phyloP scores from a whole-genome alignment of 2,329 filamentous ascomycete species.

The Sporothrix pseudoabietina region DNA sequence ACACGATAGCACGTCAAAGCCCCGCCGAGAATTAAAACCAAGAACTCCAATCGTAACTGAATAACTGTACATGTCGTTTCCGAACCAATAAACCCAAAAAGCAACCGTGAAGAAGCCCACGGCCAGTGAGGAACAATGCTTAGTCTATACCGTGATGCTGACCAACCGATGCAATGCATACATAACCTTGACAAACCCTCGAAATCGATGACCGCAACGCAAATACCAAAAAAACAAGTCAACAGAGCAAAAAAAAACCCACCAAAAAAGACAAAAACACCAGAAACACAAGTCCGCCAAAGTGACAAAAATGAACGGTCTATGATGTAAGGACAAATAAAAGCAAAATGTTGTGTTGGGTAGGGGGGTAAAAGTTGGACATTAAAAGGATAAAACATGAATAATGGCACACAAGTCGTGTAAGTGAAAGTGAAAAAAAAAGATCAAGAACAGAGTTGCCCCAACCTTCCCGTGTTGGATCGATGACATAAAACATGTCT shows the following conservation, averaged over 20 bases:
- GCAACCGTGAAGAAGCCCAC: slow-evolving; percentile 6
- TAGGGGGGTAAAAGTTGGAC: background rate
- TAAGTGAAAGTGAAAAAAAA: background rate
- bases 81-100: background rate
- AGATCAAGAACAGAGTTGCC: background rate
- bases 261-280: background rate
- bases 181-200: background rate
- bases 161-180: slow-evolving; percentile 15
- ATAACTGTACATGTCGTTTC: background rate
- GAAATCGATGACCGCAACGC: background rate
- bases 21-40: background rate
- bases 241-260: background rate
- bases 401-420: background rate
- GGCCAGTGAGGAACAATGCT: slow-evolving; percentile 15
- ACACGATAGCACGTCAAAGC: background rate
- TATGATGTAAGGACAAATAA: background rate
- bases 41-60: background rate
- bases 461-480: no score
- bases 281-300: background rate
- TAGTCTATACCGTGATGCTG: slow-evolving; percentile 22
- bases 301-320: background rate
- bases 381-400: background rate
- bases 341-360: background rate
- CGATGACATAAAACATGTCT: slow-evolving; percentile 3
- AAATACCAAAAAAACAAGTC: background rate